Evolutionary conservation across 495 filamentous ascomycete genomes (phyloP).

Genomic region (Aspergillus carlsbadensis): DNA sequence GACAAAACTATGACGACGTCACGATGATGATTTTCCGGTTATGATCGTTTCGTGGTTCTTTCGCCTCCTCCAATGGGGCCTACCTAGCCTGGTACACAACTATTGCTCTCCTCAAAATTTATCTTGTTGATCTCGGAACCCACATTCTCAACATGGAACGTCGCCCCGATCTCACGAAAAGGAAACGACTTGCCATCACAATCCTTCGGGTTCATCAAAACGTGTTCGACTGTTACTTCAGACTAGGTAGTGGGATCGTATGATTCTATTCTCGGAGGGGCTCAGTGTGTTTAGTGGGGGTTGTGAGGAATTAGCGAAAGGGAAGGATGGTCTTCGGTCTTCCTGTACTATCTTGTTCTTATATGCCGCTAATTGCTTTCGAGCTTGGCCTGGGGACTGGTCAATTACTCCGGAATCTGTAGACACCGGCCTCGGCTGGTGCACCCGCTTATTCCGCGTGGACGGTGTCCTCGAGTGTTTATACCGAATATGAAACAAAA

Average conservation of each 20-base stretch:
- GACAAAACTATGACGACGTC: conserved; percentile 37
- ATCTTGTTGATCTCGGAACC: conserved; percentile 34
- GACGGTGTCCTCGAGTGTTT: conserved; percentile 43
- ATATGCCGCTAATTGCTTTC: conserved; percentile 24
- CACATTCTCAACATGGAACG: conserved; percentile 31
- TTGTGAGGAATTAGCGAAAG: conserved; percentile 32
- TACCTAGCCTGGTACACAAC: conserved; percentile 24
- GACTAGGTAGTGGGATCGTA: conserved; percentile 15
- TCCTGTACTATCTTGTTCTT: conserved; percentile 17
- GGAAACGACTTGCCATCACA: conserved; percentile 16
- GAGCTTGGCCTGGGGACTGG: conserved; percentile 37
- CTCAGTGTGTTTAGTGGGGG: conserved; percentile 41
- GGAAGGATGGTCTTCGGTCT: conserved; percentile 1
- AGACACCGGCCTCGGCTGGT: conserved; percentile 16
- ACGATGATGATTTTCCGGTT: conserved; percentile 36
- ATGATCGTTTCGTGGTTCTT: conserved; percentile 32
- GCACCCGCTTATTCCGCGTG: conserved; percentile 27
- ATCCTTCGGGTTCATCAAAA: conserved; percentile 31
- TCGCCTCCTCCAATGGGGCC: conserved; percentile 27
- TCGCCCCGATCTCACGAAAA: conserved; percentile 7
- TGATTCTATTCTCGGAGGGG: conserved; percentile 27
- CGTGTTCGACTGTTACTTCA: conserved; percentile 23
- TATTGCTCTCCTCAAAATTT: not conserved
- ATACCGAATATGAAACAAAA: conserved; percentile 30
- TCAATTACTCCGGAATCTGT: conserved; percentile 30